These are phyloP conservation scores for Alternaria burnsii DNA, from an alignment of 2,329 filamentous ascomycete genomes.

Conservation along the genomic window DNA sequence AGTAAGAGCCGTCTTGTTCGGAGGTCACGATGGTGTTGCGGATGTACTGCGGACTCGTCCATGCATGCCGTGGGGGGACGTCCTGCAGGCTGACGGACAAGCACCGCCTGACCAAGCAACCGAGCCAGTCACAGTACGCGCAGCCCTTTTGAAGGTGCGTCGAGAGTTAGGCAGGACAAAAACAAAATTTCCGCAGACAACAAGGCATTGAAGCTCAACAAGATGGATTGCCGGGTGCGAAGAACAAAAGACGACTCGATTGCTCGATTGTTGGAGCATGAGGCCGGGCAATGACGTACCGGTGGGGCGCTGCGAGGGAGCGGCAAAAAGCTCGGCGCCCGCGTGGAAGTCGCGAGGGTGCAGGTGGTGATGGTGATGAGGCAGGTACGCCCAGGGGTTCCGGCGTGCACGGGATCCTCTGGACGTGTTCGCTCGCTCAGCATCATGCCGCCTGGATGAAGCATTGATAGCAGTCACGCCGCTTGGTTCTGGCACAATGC, in stretches of 20 bases:
- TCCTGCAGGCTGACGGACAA: slow-evolving; percentile 15
- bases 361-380: not conserved
- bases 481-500: slow-evolving; percentile 13
- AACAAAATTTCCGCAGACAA: slow-evolving; percentile 3
- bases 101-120: slow-evolving; percentile 21
- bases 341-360: slow-evolving; percentile 12
- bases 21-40: slow-evolving; percentile 16
- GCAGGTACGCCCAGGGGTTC: slow-evolving; percentile 2
- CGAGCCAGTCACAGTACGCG: slow-evolving; percentile 30
- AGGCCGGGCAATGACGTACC: slow-evolving; percentile 12
- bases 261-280: not conserved
- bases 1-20: not conserved
- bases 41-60: not conserved
- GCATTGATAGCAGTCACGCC: slow-evolving; percentile 2
- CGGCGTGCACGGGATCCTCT: slow-evolving; percentile 5
- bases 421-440: not conserved
- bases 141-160: slow-evolving; percentile 8
- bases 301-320: slow-evolving; percentile 6
- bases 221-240: not conserved
- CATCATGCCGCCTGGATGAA: slow-evolving; percentile 5
- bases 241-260: not conserved
- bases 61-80: slow-evolving; percentile 3
- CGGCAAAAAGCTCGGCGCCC: slow-evolving; percentile 10
- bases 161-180: slow-evolving; percentile 18
- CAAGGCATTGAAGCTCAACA: slow-evolving; percentile 25